Evolutionary conservation across 257 asterid genomes (phyloP).

Genomic region (Ajuga chamaepitys): DNA sequence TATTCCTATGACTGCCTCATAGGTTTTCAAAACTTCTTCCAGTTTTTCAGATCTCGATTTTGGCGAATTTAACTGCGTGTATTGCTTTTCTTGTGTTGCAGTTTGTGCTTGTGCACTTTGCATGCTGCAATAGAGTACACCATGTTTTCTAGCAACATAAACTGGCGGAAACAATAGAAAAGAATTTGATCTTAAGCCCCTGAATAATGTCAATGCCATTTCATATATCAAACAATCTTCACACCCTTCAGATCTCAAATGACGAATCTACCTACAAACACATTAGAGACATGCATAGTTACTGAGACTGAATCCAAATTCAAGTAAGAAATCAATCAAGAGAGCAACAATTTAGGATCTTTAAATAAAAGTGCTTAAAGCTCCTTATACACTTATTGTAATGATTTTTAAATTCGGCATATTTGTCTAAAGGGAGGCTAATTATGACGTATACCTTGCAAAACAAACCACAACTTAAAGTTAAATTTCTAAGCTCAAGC

Average conservation of each 20-base stretch:
- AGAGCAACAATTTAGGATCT: not conserved
- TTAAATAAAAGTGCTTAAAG: not conserved
- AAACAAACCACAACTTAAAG: not conserved
- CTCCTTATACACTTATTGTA: not conserved
- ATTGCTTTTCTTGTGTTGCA: slow-evolving; percentile 55
- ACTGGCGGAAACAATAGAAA: slow-evolving; percentile 53
- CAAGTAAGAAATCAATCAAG: not conserved
- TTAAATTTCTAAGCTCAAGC: not conserved
- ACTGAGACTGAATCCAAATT: not conserved
- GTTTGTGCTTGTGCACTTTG: slow-evolving; percentile 41
- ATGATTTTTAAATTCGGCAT: not conserved
- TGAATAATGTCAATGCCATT: slow-evolving; percentile 76
- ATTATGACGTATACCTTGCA: not conserved
- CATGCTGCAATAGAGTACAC: slow-evolving; percentile 30
- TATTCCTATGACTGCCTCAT: slow-evolving; percentile 84
- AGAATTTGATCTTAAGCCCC: slow-evolving; percentile 54
- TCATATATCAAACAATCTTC: slow-evolving; percentile 8
- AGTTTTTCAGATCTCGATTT: slow-evolving; percentile 28
- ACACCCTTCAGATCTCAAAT: slow-evolving; percentile 10
- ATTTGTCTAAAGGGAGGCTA: not conserved
- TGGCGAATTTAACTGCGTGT: slow-evolving; percentile 33
- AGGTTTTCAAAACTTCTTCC: slow-evolving; percentile 55
- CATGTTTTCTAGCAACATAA: slow-evolving; percentile 41
- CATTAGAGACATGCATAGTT: not conserved
- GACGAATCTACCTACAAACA: slow-evolving; percentile 15